A percentile compares a stretch with the other conserved stretches of the same genome.
phyloP scores from a whole-genome alignment of 2,329 filamentous ascomycete species.

The Aspergillus ruber region DNA sequence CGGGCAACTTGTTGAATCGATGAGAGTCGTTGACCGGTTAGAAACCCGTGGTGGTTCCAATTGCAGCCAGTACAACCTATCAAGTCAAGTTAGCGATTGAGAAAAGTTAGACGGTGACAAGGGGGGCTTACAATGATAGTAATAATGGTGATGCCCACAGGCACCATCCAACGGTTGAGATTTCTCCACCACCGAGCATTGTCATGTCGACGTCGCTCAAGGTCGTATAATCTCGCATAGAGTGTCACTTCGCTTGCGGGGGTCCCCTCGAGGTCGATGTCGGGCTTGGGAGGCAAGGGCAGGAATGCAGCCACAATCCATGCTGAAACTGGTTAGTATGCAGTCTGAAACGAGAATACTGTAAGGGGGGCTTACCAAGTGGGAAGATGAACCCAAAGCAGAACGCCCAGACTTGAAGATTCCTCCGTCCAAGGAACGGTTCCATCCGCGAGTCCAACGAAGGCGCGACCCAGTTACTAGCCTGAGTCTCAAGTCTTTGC shows the following conservation, averaged over 20 bases:
- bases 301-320: slow-evolving; percentile 76
- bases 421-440: slow-evolving; percentile 58
- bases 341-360: not conserved
- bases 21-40: slow-evolving; percentile 10
- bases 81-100: slow-evolving; percentile 1
- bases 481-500: slow-evolving; percentile 44
- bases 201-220: slow-evolving; percentile 46
- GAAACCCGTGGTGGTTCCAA: slow-evolving; percentile 29
- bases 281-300: slow-evolving; percentile 58
- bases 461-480: slow-evolving; percentile 66
- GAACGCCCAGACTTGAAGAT: slow-evolving; percentile 69
- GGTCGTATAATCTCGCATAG: slow-evolving; percentile 36
- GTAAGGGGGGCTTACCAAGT: slow-evolving; percentile 48
- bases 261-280: slow-evolving; percentile 43
- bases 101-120: too few species aligned
- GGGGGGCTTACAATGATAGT: slow-evolving; percentile 45
- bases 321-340: slow-evolving; percentile 38
- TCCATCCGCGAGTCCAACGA: slow-evolving; percentile 61
- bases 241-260: slow-evolving; percentile 39
- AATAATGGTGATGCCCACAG: slow-evolving; percentile 51
- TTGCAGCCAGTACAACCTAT: slow-evolving; percentile 25
- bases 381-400: slow-evolving; percentile 72
- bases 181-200: slow-evolving; percentile 62
- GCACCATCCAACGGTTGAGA: slow-evolving; percentile 56
- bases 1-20: not conserved